Base-by-base conservation (phyloP, 2,329 filamentous ascomycete species). In the Remersonia thermophila region DNA sequence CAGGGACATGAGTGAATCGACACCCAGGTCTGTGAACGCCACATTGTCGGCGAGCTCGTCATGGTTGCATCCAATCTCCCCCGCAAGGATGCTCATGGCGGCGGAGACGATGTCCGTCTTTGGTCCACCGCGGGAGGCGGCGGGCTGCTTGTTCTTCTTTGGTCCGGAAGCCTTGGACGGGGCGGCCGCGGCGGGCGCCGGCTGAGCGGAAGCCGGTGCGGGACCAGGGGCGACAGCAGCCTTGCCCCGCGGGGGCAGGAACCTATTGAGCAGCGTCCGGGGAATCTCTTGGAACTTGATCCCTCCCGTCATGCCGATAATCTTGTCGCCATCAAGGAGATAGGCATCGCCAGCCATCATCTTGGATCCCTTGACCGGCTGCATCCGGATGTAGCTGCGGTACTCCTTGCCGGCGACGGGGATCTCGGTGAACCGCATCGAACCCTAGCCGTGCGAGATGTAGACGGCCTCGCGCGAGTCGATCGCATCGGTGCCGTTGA, bases 211-310 rank as follows among this genome's bases (percentile, higher is more conserved):
- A 18, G 30, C 55, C 42, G 26, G 35, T 33, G 56, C 47, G 32
- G 59, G 50, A 5, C 57, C 47, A 16, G 55, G 44, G 29, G 60
- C 50, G 23, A 56, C 52, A 29, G 59, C 56, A 15, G 58, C 55
- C 27, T 55, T 58, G 32, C 70, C 71, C 18, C 66, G 62, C 2
- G 76, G 76, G 37, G 78, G 77, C 43, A 83, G 60, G 54, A 83
- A 69, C 47, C 75, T 68, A 60, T 80, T 78, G 41, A 82, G 63
- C 16, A 77, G 64, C 48, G 71, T 70, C 48, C 78, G 75, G 26
- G 77, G 76, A 36, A 80, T 77, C 46, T 71, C 66, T 53, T 74
- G 71, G 62, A 82, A 81, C 56, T 75, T 76, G 47, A 81, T 65
- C 33, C 77, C 73, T 35, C 65, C 60, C 25, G 56, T 52, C 7